phyloP scores from a whole-genome alignment of 805 yeast species.

The Wickerhamiella azyma region DNA sequence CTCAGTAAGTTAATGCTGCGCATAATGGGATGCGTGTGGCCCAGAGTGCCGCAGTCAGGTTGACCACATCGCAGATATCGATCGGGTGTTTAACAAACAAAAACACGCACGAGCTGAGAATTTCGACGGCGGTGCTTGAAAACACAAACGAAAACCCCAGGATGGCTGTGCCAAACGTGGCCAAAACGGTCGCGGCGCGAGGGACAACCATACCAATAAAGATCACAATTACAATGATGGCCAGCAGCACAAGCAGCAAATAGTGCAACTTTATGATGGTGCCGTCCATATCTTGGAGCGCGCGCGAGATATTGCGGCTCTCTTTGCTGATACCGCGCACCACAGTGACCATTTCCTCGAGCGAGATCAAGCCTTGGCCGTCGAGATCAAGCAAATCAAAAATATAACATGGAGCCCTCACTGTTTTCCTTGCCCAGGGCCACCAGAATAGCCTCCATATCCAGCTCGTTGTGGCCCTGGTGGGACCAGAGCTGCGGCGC shows the following conservation, averaged over 20 bases:
- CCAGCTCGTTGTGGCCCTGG: slow-evolving; percentile 25
- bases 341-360: slow-evolving; percentile 26
- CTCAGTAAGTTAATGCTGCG: slow-evolving; percentile 26
- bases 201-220: slow-evolving; percentile 32
- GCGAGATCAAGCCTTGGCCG: slow-evolving; percentile 25
- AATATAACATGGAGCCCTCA: slow-evolving; percentile 23
- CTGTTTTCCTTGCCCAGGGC: slow-evolving; percentile 23
- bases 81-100: slow-evolving; percentile 31
- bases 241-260: slow-evolving; percentile 25
- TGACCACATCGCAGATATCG: slow-evolving; percentile 30
- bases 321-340: slow-evolving; percentile 26
- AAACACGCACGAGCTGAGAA: slow-evolving; percentile 28
- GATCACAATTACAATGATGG: slow-evolving; percentile 25
- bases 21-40: slow-evolving; percentile 21
- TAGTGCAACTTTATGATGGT: slow-evolving; percentile 28
- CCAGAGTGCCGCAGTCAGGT: slow-evolving; percentile 16
- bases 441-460: slow-evolving; percentile 24
- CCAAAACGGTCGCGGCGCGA: slow-evolving; percentile 27
- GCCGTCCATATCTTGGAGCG: slow-evolving; percentile 29
- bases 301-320: slow-evolving; percentile 24
- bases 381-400: slow-evolving; percentile 27
- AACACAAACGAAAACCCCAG: slow-evolving; percentile 29
- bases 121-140: slow-evolving; percentile 27
- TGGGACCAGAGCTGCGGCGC: no score
- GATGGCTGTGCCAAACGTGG: slow-evolving; percentile 29